Evolutionary conservation across 2,329 filamentous ascomycete genomes (phyloP).

Genomic region (Pseudophaeomoniella oleicola): DNA sequence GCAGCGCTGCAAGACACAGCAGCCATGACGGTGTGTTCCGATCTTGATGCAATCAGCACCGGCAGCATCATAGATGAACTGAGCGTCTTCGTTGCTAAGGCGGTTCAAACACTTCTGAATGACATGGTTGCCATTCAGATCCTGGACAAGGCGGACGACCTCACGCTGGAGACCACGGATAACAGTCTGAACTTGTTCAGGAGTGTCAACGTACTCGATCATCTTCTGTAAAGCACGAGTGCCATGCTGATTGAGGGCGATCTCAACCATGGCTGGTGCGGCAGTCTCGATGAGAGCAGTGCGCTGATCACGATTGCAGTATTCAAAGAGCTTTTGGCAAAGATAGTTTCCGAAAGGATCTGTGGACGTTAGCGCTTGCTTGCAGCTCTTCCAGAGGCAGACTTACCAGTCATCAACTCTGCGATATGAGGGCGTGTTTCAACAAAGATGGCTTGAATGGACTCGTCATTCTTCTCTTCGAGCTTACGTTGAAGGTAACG

Average conservation of each 20-base stretch:
- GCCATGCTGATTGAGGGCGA: constrained; percentile 93
- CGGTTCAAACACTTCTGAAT: constrained; percentile 99
- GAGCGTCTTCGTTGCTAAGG: constrained; percentile 65
- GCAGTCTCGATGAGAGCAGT: constrained; percentile 87
- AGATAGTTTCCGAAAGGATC: constrained; percentile 99
- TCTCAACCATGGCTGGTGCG: constrained; percentile 71
- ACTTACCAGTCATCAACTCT: constrained; percentile 74
- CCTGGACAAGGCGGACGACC: constrained; percentile 90
- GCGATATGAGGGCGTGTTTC: constrained; percentile 90
- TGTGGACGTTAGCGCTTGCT: constrained; percentile 13
- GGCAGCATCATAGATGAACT: constrained; percentile 95
- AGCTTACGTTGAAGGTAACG: constrained; percentile 95
- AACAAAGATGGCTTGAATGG: constrained; percentile 83
- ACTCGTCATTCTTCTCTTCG: constrained; percentile 70
- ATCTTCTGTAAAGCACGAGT: constrained; percentile 97
- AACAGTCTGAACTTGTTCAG: constrained; percentile 66
- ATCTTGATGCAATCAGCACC: constrained; percentile 76
- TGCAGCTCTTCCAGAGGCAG: too few relatives aligned
- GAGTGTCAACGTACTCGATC: constrained; percentile 89
- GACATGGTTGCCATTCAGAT: constrained; percentile 96
- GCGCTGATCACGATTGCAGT: constrained; percentile 86
- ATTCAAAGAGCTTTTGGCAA: constrained; percentile 95
- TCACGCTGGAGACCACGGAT: constrained; percentile 68
- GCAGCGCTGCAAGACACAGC: constrained; percentile 93
- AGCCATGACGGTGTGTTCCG: constrained; percentile 92